Base-by-base conservation (phyloP, 768 basidiomycete genomes). In the Leccinum incarnatum region DNA sequence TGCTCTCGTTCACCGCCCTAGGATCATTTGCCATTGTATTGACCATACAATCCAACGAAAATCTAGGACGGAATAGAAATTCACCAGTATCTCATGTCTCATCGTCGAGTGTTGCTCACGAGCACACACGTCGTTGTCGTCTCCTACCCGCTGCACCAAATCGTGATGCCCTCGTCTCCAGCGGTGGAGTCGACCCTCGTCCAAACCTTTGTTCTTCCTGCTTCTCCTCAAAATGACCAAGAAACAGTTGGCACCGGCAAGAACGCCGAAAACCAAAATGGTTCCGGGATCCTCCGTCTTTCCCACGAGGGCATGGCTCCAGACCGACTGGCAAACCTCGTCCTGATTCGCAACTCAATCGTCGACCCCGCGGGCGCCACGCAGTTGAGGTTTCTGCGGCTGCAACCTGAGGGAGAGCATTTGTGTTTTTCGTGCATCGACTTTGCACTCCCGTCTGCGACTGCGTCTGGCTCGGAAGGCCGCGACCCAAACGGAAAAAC, bases 291-390 rank as follows among this genome's bases (percentile, higher is more conserved):
- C 8, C 58, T 61, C 11, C 58, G 25, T 14, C 58, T 61, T 8
- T 60, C 59, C 32, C 52, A 61, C 10, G 51, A 61, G 15, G 30
- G 36, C 4, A 34, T 59, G 17, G 9, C 42, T 2, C n/a, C 37
- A 0, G 37, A 53, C 17, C n/a, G 25, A 8, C 23, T 61, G 25
- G 25, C 23, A 4, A 56, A 61, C 23, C 51, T 60, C 3, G 30
- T 5, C 25, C 37, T 60, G 19, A n/a, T 11, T 54, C 58, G 60
- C 30, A 60, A 61, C 17, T 60, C 60, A 15, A 45, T n/a, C 46
- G 12, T 40, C 8, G 11, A 49, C 14, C 1, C 46, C 12, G 29
- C 9, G 3, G 21, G 9, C 1, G 14, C 17, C 25, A 61, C 52
- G 7, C 30, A 12, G 14, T 15, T 60, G 52, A 56, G 57, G 29